Evolutionary conservation across 345 rosid species (phyloP).

Genomic region (Aquilaria sinensis): DNA sequence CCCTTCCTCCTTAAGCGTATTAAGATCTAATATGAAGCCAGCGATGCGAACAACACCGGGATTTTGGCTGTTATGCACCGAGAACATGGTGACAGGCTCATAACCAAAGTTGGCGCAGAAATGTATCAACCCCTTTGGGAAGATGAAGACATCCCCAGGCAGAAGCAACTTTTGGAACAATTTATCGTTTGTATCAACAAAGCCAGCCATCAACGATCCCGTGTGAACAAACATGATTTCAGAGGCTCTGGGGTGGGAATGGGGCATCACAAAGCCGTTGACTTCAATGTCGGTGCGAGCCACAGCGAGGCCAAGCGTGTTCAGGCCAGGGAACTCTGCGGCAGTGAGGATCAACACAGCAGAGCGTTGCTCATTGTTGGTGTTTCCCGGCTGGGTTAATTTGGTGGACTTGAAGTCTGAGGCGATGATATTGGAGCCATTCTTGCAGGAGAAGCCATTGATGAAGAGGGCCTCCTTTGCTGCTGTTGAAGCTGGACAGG

Average conservation of each 20-base stretch:
- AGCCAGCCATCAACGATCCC: conserved; percentile 65
- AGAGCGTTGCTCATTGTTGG: conserved; percentile 44
- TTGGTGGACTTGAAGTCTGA: conserved; percentile 64
- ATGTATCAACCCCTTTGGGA: conserved; percentile 70
- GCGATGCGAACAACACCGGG: conserved; percentile 56
- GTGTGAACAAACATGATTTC: conserved; percentile 51
- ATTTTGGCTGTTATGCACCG: conserved; percentile 74
- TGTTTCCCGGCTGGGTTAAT: conserved; percentile 46
- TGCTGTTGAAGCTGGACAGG: conserved; percentile 50
- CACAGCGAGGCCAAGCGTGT: conserved; percentile 72
- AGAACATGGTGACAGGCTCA: conserved; percentile 37
- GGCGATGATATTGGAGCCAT: conserved; percentile 31
- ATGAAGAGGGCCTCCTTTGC: conserved; percentile 35
- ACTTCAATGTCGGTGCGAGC: conserved; percentile 63
- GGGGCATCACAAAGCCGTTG: conserved; percentile 54
- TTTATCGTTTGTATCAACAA: conserved; percentile 44
- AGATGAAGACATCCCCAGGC: conserved; percentile 62
- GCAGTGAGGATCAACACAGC: conserved; percentile 45
- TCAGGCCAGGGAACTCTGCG: conserved; percentile 67
- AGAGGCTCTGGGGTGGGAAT: conserved; percentile 75
- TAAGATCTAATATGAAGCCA: conserved; percentile 27
- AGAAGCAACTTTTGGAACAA: conserved; percentile 39
- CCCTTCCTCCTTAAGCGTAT: too few relatives aligned
- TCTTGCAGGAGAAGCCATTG: conserved; percentile 80
- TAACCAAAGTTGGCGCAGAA: conserved; percentile 52